phyloP scores from a whole-genome alignment of 116 monocot genomes.

The Iris pallida region DNA sequence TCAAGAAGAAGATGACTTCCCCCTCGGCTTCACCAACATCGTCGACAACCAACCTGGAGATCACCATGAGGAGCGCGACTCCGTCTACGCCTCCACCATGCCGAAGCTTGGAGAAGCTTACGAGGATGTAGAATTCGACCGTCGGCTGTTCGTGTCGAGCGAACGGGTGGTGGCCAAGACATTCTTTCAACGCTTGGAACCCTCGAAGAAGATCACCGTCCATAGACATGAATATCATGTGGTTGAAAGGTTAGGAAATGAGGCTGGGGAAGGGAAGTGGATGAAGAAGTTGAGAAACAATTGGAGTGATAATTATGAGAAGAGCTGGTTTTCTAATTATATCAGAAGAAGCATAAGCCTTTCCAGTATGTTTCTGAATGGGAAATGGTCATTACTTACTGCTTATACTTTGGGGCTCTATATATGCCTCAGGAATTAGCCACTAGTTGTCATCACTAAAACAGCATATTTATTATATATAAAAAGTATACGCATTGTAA shows the following conservation, averaged over 20 bases:
- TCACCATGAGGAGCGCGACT: conserved; percentile 16
- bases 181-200: conserved; percentile 59
- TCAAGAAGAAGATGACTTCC: conserved; percentile 62
- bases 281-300: neutral
- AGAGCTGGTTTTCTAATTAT: conserved; percentile 15
- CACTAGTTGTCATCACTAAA: neutral
- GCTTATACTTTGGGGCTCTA: conserved; percentile 24
- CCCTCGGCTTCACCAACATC: conserved; percentile 30
- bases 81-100: neutral
- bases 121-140: conserved; percentile 44
- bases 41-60: conserved; percentile 12
- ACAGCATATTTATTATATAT: neutral
- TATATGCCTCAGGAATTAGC: conserved; percentile 2
- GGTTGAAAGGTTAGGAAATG: conserved; percentile 19
- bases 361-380: conserved; percentile 33
- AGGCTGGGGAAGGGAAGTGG: neutral
- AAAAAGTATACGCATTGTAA: neutral
- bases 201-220: conserved; percentile 56
- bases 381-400: conserved; percentile 40
- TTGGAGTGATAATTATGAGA: conserved; percentile 2
- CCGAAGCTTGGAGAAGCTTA: conserved; percentile 21
- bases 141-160: conserved; percentile 42
- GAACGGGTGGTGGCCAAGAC: conserved; percentile 37
- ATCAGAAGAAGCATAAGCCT: conserved; percentile 17
- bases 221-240: conserved; percentile 22